phyloP scores from a whole-genome alignment of 768 basidiomycete species.

The Ephemerocybe angulata region DNA sequence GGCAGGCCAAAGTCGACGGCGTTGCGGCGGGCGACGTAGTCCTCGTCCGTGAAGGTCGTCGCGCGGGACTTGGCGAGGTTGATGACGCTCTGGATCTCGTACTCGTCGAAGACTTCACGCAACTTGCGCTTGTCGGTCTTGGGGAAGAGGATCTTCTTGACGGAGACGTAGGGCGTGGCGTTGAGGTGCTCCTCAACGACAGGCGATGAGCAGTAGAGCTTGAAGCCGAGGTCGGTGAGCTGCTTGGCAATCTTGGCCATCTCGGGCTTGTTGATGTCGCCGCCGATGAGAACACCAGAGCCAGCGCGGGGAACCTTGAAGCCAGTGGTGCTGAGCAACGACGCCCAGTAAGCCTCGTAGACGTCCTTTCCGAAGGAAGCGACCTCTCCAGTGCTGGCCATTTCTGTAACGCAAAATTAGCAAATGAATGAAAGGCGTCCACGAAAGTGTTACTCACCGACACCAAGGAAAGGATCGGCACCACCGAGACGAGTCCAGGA shows the following conservation, averaged over 20 bases:
- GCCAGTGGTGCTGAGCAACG: slow-evolving; percentile 91
- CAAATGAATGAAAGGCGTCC: not conserved
- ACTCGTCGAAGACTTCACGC: slow-evolving; percentile 89
- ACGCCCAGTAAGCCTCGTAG: slow-evolving; percentile 94
- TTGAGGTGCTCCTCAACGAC: slow-evolving; percentile 81
- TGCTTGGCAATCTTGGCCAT: slow-evolving; percentile 79
- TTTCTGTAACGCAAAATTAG: slow-evolving; percentile 51
- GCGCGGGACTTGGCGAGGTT: slow-evolving; percentile 86
- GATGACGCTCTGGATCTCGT: slow-evolving; percentile 91
- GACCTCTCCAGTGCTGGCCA: slow-evolving; percentile 98
- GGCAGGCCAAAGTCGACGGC: slow-evolving; percentile 95
- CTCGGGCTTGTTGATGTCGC: slow-evolving; percentile 84
- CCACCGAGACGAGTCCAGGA: slow-evolving; percentile 96
- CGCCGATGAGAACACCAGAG: slow-evolving; percentile 90
- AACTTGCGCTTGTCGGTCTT: slow-evolving; percentile 94
- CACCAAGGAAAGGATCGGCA: slow-evolving; percentile 95
- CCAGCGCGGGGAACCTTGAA: slow-evolving; percentile 85
- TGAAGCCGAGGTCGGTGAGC: slow-evolving; percentile 86
- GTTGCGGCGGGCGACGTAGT: slow-evolving; percentile 94
- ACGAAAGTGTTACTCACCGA: slow-evolving; percentile 53
- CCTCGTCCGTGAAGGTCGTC: slow-evolving; percentile 76
- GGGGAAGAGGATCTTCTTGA: slow-evolving; percentile 93
- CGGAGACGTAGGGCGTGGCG: slow-evolving; percentile 67
- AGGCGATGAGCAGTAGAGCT: slow-evolving; percentile 84
- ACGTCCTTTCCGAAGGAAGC: slow-evolving; percentile 93